phyloP scores from a whole-genome alignment of 169 alveolate genomes.

The Eimeria necatrix region DNA sequence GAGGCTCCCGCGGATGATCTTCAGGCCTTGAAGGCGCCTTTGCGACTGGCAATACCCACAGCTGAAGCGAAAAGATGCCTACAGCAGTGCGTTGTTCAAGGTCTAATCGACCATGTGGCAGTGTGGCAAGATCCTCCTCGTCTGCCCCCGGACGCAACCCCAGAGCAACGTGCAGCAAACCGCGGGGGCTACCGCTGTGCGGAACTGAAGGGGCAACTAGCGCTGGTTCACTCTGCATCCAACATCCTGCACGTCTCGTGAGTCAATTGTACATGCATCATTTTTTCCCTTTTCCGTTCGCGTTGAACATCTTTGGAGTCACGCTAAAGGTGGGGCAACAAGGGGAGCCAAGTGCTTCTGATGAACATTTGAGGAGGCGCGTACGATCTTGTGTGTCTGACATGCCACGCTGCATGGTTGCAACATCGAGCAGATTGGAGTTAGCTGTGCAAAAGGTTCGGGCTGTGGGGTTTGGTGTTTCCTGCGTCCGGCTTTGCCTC shows the following conservation, averaged over 20 bases:
- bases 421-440: neutral
- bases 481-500: neutral
- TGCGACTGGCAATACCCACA: slow-evolving; percentile 31
- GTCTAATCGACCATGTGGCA: slow-evolving; percentile 76
- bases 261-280: neutral
- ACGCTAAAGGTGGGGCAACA: neutral
- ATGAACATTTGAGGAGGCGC: neutral
- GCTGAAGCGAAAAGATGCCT: slow-evolving; percentile 13
- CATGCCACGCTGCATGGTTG: neutral
- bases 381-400: neutral
- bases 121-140: slow-evolving; percentile 54
- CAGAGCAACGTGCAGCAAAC: slow-evolving; percentile 34
- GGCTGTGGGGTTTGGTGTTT: neutral
- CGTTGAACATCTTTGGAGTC: too few relatives aligned
- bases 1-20: neutral
- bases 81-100: slow-evolving; percentile 67
- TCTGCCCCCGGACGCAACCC: slow-evolving; percentile 32
- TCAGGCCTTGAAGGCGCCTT: slow-evolving; percentile 10
- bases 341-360: neutral
- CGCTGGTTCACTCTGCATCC: slow-evolving; percentile 60
- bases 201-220: slow-evolving; percentile 72
- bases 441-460: too few relatives aligned
- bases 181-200: slow-evolving; percentile 76
- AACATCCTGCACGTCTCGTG: slow-evolving; percentile 56
- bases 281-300: too few relatives aligned